Conservation (phyloP, 306 rosid species). For the Morella rubra region DNA sequence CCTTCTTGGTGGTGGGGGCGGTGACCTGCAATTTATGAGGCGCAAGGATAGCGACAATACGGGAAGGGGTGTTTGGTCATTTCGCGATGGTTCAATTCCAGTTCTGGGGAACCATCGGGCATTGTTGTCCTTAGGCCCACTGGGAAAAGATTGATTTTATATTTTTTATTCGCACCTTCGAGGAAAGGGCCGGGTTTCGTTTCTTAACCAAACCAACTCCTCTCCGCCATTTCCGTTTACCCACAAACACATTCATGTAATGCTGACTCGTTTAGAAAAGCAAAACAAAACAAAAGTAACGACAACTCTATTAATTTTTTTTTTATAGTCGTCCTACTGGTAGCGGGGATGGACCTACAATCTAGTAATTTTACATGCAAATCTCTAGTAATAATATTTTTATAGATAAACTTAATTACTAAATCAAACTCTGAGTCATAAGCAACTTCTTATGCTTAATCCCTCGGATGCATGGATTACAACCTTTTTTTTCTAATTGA, state of each 20-base stretch:
- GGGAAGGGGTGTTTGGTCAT: slow-evolving; percentile 38
- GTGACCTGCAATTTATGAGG: slow-evolving; percentile 43
- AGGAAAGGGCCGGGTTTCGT: neutral
- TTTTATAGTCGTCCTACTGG: too few relatives aligned
- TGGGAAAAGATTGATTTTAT: neutral
- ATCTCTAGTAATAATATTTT: too few relatives aligned
- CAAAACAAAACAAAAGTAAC: too few relatives aligned
- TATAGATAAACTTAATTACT: too few relatives aligned
- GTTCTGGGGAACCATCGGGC: slow-evolving; percentile 16
- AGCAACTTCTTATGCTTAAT: too few relatives aligned
- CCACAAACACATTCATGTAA: neutral
- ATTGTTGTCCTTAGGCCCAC: neutral
- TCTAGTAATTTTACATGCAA: too few relatives aligned
- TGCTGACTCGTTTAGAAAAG: neutral
- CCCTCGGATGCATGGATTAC: too few relatives aligned
- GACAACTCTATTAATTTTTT: neutral
- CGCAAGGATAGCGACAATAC: slow-evolving; percentile 49
- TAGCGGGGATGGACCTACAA: neutral
- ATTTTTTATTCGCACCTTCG: neutral
- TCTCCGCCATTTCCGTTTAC: neutral
- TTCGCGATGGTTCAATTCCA: neutral
- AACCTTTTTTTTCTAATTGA: too few relatives aligned
- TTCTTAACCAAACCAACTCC: neutral
- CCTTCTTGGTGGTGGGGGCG: slow-evolving; percentile 36
- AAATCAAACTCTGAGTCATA: too few relatives aligned